These are phyloP conservation scores for Leishmania guyanensis DNA, from an alignment of 208 protist genomes.

Conservation along the genomic window DNA sequence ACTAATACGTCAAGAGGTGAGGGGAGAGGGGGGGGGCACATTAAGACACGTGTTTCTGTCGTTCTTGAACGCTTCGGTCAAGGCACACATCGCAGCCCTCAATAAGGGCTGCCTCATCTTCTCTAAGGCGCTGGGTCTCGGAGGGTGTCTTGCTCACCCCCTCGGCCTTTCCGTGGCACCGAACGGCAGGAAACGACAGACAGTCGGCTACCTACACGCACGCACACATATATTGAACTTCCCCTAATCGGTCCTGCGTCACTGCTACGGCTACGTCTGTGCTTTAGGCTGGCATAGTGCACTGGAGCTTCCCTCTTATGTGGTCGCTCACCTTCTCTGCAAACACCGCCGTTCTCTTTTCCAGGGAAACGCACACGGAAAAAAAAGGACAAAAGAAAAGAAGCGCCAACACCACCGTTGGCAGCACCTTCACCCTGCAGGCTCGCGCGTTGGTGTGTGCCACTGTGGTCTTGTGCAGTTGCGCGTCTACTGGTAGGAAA, in stretches of 20 bases:
- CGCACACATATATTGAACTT: neutral
- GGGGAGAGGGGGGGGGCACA: neutral
- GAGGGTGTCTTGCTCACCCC: neutral
- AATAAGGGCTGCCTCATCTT: neutral
- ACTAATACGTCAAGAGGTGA: neutral
- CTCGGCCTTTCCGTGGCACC: neutral
- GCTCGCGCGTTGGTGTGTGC: neutral
- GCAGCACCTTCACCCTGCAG: neutral
- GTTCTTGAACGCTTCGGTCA: neutral
- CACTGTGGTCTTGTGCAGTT: neutral
- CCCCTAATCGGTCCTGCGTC: neutral
- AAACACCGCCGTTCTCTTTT: neutral
- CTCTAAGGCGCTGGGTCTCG: neutral
- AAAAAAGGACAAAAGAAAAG: neutral
- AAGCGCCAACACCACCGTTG: neutral
- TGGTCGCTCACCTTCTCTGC: neutral
- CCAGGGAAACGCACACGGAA: neutral
- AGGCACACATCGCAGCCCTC: neutral
- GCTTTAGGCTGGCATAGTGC: neutral
- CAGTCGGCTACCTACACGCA: neutral
- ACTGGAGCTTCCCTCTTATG: neutral
- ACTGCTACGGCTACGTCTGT: neutral
- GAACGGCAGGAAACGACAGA: neutral
- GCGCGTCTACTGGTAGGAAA: neutral
- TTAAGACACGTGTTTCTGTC: neutral